These are phyloP conservation scores for Diaporthe capsici DNA, from an alignment of 2,329 filamentous ascomycete species.

Conservation along the genomic window DNA sequence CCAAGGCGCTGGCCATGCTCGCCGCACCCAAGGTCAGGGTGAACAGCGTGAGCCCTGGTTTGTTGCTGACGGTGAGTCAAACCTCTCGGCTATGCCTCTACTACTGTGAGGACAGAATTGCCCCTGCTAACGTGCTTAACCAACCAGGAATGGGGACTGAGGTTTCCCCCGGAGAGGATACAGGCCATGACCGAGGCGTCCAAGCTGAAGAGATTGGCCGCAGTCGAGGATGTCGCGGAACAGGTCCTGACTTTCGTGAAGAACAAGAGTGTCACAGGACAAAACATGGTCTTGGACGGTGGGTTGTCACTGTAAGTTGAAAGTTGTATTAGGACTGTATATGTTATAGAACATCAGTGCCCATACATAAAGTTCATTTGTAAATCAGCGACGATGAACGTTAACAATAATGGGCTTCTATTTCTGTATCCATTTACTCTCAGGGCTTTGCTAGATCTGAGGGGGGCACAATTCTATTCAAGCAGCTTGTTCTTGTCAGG, in stretches of 20 bases:
- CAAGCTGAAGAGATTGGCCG: conserved; percentile 71
- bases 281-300: conserved; percentile 66
- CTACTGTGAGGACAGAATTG: no score
- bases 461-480: not conserved
- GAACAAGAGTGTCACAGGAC: conserved; percentile 64
- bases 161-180: conserved; percentile 70
- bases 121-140: conserved; percentile 28
- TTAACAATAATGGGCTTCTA: not conserved
- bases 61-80: conserved; percentile 61
- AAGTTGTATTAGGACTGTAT: not conserved
- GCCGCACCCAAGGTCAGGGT: conserved; percentile 70
- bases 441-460: not conserved
- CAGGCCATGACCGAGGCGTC: conserved; percentile 67
- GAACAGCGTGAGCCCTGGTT: conserved; percentile 70
- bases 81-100: not conserved
- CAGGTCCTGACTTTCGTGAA: conserved; percentile 65
- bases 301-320: conserved; percentile 45
- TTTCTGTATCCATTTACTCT: not conserved
- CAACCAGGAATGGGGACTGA: conserved; percentile 72
- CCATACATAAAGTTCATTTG: not conserved
- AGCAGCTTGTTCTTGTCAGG: not conserved
- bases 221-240: conserved; percentile 69
- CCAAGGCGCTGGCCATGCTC: conserved; percentile 67
- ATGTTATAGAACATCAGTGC: not conserved
- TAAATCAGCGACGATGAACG: not conserved